phyloP scores from a whole-genome alignment of 495 filamentous ascomycete species.

The Delitschia confertaspora region DNA sequence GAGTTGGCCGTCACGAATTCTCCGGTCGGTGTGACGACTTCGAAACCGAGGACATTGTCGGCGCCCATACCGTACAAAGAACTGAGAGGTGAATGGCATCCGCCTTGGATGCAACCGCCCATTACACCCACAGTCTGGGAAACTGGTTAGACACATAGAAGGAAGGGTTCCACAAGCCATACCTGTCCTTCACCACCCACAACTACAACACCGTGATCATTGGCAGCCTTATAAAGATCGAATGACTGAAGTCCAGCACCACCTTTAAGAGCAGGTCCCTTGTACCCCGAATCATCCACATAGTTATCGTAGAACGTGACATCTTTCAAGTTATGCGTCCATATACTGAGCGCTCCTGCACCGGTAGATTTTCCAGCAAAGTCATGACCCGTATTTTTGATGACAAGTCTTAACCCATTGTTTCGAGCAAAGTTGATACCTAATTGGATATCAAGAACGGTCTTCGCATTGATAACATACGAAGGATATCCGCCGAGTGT shows the following conservation, averaged over 20 bases:
- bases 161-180: background rate
- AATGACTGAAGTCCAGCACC: constrained; percentile 21
- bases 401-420: constrained; percentile 47
- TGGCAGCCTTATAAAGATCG: constrained; percentile 21
- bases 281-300: constrained; percentile 18
- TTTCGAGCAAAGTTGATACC: constrained; percentile 58
- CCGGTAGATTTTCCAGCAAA: constrained; percentile 20
- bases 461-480: constrained; percentile 52
- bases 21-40: constrained; percentile 13
- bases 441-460: constrained; percentile 47
- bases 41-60: constrained; percentile 19
- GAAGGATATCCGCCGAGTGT: constrained; percentile 51
- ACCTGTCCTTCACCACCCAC: constrained; percentile 24
- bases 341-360: constrained; percentile 17
- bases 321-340: constrained; percentile 25
- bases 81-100: constrained; percentile 23
- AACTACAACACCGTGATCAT: constrained; percentile 17
- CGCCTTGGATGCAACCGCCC: constrained; percentile 25
- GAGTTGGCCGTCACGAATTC: constrained; percentile 18
- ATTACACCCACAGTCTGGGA: constrained; percentile 23
- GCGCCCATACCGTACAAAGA: constrained; percentile 25
- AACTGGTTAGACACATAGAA: constrained; percentile 28
- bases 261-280: constrained; percentile 20
- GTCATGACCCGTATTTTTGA: constrained; percentile 63
- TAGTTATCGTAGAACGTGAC: constrained; percentile 21